Base-by-base conservation (phyloP, 2,329 filamentous ascomycete genomes). In the Sporothrix curviconia region DNA sequence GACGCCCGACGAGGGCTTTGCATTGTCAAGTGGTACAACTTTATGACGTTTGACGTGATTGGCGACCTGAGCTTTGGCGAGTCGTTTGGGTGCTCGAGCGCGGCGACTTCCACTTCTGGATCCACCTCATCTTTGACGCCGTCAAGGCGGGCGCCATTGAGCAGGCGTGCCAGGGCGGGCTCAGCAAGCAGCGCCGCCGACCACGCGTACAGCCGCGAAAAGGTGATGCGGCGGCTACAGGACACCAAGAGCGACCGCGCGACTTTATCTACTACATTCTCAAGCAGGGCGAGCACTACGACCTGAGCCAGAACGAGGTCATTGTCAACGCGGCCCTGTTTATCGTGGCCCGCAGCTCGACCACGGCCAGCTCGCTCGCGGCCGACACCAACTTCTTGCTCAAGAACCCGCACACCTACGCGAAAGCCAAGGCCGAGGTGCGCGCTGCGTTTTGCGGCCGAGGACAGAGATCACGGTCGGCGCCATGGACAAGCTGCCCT, bases 281-380 rank as follows among this genome's bases (percentile, higher is more conserved):
- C 19, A 59, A 61, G 22, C 60, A 60, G 28, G 57, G 51, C 44
- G 54, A 61, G 49, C 42, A 59, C 36, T 60, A 62, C 19, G 56
- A 60, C n/a, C 54, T 62, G 11, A 59, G 55, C 12, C 56, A 56
- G 28, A 50, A 61, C 34, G 61, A 63, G 28, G 53, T 64, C 15
- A 57, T 61, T 32, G 50, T 60, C 39, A 60, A 64, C n/a, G 61
- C 60, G 1, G 57, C 58, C 7, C 50, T 63, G 1, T 62, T 65
- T 42, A 74, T 77, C 24, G 72, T 76, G 30, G 76, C 74, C 1
- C 75, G 76, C 7, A 74, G 72, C 25, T 76, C 79, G 58, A 79
- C 77, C 0, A 76, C 75, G 4, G 74, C 75, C 4, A 78, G 72
- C 4, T 71, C 72, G 68, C 7, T 68, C 15, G 56, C 68, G 2